These are phyloP conservation scores for Leccinum imitatum DNA, from an alignment of 768 basidiomycete species.

Conservation along the genomic window DNA sequence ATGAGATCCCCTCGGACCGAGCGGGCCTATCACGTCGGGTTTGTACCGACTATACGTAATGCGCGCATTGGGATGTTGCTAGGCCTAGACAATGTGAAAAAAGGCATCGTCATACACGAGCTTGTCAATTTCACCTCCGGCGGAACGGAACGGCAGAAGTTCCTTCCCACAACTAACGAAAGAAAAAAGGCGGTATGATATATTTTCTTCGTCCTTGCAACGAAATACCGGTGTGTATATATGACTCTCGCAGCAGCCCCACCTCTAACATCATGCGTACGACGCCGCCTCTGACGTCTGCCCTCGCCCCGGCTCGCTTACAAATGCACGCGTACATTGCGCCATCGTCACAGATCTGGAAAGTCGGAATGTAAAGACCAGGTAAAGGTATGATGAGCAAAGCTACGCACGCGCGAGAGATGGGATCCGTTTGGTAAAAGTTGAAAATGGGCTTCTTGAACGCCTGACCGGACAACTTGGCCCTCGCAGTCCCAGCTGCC, in stretches of 20 bases:
- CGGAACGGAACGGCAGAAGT: too few species aligned
- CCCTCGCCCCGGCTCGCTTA: constrained; percentile 44
- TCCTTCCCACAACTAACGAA: background rate
- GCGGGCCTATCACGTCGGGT: too few species aligned
- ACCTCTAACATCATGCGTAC: constrained; percentile 14
- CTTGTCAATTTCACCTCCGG: too few species aligned
- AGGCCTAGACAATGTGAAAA: too few species aligned
- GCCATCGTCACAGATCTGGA: constrained; percentile 93
- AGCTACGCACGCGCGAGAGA: constrained; percentile 82
- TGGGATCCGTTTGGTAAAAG: constrained; percentile 96
- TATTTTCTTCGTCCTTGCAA: constrained; percentile 10
- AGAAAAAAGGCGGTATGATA: constrained; percentile 2
- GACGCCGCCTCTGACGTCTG: constrained; percentile 5
- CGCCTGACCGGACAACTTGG: constrained; percentile 55
- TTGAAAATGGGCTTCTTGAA: constrained; percentile 84
- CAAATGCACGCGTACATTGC: constrained; percentile 85
- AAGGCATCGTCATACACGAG: too few species aligned
- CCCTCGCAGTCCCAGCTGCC: constrained; percentile 46
- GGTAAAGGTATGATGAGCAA: background rate
- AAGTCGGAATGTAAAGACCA: background rate
- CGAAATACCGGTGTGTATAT: constrained; percentile 1
- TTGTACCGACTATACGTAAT: too few species aligned
- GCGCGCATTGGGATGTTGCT: too few species aligned
- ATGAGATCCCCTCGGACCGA: too few species aligned
- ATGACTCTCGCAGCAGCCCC: background rate